Evolutionary conservation across 2,329 filamentous ascomycete genomes (phyloP).

Genomic region (Scedosporium apiospermum): DNA sequence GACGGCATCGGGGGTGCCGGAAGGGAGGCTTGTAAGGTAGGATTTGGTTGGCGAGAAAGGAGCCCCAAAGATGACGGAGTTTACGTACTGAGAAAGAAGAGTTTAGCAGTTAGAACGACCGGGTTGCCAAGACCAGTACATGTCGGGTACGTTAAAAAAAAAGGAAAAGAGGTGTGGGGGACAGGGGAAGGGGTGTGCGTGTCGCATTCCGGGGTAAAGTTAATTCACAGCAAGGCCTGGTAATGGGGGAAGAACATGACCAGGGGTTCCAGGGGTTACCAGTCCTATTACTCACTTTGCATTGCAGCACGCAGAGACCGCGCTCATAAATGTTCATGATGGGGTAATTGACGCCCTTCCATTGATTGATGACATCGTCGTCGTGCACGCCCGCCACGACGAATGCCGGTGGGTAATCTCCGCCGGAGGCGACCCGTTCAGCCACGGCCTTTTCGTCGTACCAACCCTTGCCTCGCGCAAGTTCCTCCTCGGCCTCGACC

Average conservation of each 20-base stretch:
- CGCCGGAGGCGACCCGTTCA: conserved; percentile 51
- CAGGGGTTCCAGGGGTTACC: not conserved
- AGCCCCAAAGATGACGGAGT: conserved; percentile 80
- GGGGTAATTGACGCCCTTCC: conserved; percentile 96
- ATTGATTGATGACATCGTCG: conserved; percentile 88
- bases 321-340: conserved; percentile 99
- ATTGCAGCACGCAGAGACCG: conserved; percentile 89
- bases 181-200: not conserved
- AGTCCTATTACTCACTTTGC: conserved; percentile 51
- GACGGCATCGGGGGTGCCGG: conserved; percentile 65
- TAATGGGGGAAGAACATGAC: not conserved
- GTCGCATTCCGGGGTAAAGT: not conserved
- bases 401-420: conserved; percentile 73
- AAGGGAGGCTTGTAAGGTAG: conserved; percentile 68
- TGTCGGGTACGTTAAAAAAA: not conserved
- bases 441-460: conserved; percentile 54
- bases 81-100: conserved; percentile 55
- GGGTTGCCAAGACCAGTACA: not conserved
- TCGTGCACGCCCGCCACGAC: conserved; percentile 92
- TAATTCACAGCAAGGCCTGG: not conserved
- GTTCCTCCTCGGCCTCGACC: conserved; percentile 59
- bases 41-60: conserved; percentile 75
- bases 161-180: not conserved
- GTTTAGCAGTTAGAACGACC: conserved; percentile 10
- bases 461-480: conserved; percentile 63